These are phyloP conservation scores for Neofusicoccum umdonicola DNA, from an alignment of 2,329 filamentous ascomycete genomes.

Conservation along the genomic window DNA sequence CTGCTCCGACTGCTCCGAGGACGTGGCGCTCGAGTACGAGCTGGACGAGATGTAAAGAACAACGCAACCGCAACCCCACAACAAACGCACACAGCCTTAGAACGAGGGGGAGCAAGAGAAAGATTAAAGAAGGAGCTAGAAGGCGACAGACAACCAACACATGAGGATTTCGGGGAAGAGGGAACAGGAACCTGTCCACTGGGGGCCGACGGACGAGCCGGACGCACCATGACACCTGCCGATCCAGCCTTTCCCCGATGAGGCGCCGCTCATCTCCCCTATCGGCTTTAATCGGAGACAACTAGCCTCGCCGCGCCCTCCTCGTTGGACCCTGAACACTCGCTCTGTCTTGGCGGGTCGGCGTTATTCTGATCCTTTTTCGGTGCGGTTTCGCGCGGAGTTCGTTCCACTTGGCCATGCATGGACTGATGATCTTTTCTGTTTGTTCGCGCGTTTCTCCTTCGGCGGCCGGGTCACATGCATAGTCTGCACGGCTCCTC, in stretches of 20 bases:
- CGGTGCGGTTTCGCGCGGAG: neutral
- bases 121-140: neutral
- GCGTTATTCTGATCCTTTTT: neutral
- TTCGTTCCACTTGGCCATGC: neutral
- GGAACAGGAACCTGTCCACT: too few species aligned
- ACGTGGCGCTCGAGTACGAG: constrained; percentile 42
- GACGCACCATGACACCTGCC: neutral
- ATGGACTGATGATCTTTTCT: neutral
- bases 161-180: neutral
- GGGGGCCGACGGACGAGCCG: neutral
- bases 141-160: too few species aligned
- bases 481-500: neutral
- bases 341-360: neutral
- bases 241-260: neutral
- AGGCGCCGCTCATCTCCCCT: constrained; percentile 2
- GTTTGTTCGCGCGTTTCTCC: neutral
- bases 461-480: neutral
- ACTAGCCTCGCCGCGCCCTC: neutral
- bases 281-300: constrained; percentile 2
- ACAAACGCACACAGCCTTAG: neutral
- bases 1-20: constrained; percentile 45
- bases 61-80: neutral
- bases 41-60: constrained; percentile 37
- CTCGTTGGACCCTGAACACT: neutral
- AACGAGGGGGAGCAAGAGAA: neutral